A percentile compares a stretch with the other conserved stretches of the same genome.
phyloP scores from a whole-genome alignment of 2,329 filamentous ascomycete species.

The Apiospora arundinis region DNA sequence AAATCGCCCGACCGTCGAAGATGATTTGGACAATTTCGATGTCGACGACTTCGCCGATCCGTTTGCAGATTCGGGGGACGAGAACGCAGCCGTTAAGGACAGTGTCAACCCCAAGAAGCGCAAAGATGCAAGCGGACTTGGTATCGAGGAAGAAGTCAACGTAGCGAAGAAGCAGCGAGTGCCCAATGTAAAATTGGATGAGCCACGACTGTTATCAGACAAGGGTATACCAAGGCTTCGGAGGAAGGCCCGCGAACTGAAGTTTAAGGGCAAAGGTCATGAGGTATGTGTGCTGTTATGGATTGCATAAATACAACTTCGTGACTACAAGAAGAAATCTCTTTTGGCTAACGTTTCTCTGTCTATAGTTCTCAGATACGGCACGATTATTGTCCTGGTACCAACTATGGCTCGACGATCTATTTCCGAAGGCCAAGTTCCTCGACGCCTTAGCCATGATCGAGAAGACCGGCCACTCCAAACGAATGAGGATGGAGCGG shows the following conservation, averaged over 20 bases:
- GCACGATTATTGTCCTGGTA: conserved; percentile 85
- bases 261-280: conserved; percentile 91
- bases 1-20: conserved; percentile 53
- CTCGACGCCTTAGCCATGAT: conserved; percentile 88
- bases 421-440: conserved; percentile 95
- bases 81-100: conserved; percentile 38
- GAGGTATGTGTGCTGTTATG: conserved; percentile 68
- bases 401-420: conserved; percentile 94
- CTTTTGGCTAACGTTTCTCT: no score
- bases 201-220: conserved; percentile 80
- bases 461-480: conserved; percentile 90
- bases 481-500: conserved; percentile 74
- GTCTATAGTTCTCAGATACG: conserved; percentile 90
- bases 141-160: conserved; percentile 86
- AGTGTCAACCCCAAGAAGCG: conserved; percentile 50
- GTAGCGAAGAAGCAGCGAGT: conserved; percentile 75
- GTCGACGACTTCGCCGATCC: conserved; percentile 66
- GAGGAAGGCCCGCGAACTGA: conserved; percentile 72
- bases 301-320: no score
- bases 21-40: conserved; percentile 80
- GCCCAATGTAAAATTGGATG: conserved; percentile 86
- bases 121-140: conserved; percentile 62
- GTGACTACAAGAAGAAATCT: not conserved
- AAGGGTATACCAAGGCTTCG: conserved; percentile 85
- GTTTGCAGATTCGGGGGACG: conserved; percentile 54